Percentiles rank a stretch among this genome's conserved stretches.
Conservation (phyloP, 2,329 filamentous ascomycete species). For the Immersiporthe knoxdaviesiana region DNA sequence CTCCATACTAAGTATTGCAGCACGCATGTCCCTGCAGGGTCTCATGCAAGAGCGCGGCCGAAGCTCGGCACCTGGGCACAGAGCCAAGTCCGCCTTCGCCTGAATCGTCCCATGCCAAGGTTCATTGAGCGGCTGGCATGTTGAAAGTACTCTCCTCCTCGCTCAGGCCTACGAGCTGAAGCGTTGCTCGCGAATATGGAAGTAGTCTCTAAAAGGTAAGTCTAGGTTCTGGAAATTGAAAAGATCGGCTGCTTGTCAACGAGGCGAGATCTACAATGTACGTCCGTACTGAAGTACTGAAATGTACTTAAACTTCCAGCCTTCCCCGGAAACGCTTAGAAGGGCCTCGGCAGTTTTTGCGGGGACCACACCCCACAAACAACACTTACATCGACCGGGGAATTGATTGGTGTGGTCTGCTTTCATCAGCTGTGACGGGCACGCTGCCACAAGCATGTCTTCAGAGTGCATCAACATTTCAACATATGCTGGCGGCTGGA, state of each 20-base stretch:
- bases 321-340: neutral
- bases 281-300: no score
- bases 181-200: neutral
- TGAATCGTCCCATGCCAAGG: neutral
- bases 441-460: neutral
- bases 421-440: neutral
- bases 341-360: neutral
- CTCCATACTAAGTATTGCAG: neutral
- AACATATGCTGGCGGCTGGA: neutral
- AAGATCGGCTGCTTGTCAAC: neutral
- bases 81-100: neutral
- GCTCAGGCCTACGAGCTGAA: neutral
- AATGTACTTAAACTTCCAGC: neutral
- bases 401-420: neutral
- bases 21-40: slow-evolving; percentile 3
- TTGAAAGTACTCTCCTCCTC: neutral
- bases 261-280: neutral
- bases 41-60: neutral
- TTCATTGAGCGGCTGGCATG: neutral
- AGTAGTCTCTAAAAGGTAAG: neutral
- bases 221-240: neutral
- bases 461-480: neutral
- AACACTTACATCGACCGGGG: neutral
- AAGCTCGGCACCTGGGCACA: neutral
- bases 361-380: neutral